Conservation (phyloP, 2,329 filamentous ascomycete species). For the Clonostachys solani region DNA sequence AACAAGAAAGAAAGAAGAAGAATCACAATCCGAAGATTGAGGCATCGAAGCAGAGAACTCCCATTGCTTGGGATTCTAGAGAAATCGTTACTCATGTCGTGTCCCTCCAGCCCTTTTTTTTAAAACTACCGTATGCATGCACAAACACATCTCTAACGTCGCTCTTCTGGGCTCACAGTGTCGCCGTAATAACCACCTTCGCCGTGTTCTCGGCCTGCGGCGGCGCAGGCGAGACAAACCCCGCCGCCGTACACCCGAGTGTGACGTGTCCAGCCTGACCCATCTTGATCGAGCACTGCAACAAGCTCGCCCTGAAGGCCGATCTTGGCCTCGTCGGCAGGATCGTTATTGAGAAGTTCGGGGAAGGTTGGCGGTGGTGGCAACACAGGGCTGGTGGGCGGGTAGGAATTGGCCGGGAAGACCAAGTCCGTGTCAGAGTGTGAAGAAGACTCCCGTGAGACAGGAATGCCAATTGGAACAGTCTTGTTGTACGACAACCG, state of each 20-base stretch:
- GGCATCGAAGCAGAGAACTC: too few species aligned
- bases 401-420: conserved; percentile 44
- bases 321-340: conserved; percentile 24
- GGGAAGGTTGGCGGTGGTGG: conserved; percentile 33
- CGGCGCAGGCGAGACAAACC: conserved; percentile 50
- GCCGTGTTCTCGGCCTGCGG: conserved; percentile 35
- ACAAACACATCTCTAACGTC: conserved; percentile 1
- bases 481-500: conserved; percentile 38
- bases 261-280: conserved; percentile 50
- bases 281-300: conserved; percentile 39
- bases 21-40: too few species aligned
- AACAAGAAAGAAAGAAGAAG: too few species aligned
- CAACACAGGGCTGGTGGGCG: conserved; percentile 39
- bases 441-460: conserved; percentile 9
- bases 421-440: conserved; percentile 16
- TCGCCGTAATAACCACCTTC: conserved; percentile 47
- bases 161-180: conserved; percentile 6
- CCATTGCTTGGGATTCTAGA: too few species aligned
- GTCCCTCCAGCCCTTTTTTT: neutral
- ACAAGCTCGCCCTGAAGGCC: conserved; percentile 46
- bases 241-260: conserved; percentile 57
- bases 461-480: conserved; percentile 26
- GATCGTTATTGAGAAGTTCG: conserved; percentile 1
- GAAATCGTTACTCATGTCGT: neutral
- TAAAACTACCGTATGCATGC: neutral